A percentile compares a stretch with the other conserved stretches of the same genome.
Conservation (phyloP, 78 protist species). For the Speleostelium caveatum region DNA sequence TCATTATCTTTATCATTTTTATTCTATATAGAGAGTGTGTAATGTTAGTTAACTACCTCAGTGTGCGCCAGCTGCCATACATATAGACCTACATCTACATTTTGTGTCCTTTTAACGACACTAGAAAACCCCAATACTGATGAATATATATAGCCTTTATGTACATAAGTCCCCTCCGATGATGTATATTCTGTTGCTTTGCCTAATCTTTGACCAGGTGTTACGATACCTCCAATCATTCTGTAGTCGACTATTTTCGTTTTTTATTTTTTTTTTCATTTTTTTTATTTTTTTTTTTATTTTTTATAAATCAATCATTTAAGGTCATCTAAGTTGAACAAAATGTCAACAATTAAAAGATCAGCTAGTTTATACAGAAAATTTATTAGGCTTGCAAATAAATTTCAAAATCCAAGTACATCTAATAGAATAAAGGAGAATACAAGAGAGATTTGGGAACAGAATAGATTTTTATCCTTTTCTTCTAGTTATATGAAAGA, state of each 20-base stretch:
- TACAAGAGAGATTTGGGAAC: neutral
- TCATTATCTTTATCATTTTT: neutral
- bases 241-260: neutral
- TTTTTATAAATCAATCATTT: neutral
- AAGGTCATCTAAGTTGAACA: neutral
- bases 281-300: slow-evolving; percentile 7
- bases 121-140: slow-evolving; percentile 64
- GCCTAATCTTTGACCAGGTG: slow-evolving; percentile 63
- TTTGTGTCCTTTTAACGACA: slow-evolving; percentile 23
- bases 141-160: slow-evolving; percentile 67
- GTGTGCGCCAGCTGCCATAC: neutral
- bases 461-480: neutral
- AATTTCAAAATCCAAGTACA: neutral
- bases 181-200: slow-evolving; percentile 61
- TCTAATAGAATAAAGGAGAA: neutral
- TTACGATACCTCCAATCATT: slow-evolving; percentile 18
- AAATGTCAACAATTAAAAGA: neutral
- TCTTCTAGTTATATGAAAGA: too few relatives aligned
- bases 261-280: slow-evolving; percentile 10
- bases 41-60: too few relatives aligned
- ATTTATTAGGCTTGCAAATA: neutral
- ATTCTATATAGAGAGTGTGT: too few relatives aligned
- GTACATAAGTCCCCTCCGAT: slow-evolving; percentile 64
- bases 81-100: neutral
- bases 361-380: neutral